Conservation (phyloP, 352 stramenopile genomes). For the Hyaloperonospora arabidopsidis region DNA sequence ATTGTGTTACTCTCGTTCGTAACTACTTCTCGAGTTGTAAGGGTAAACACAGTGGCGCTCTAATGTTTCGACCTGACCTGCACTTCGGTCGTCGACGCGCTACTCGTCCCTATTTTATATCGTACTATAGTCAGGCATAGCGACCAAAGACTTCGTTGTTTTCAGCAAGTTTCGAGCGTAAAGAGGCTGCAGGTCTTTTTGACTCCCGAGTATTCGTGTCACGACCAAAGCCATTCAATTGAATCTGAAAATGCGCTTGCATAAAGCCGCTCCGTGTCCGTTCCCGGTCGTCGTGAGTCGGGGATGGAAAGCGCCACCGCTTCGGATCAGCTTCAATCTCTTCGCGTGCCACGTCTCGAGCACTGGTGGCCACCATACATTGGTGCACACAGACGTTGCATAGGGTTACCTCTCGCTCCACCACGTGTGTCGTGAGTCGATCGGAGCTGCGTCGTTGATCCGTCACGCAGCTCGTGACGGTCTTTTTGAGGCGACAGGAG, state of each 20-base stretch:
- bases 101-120: too few species aligned
- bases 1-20: conserved; percentile 23
- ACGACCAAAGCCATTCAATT: conserved; percentile 8
- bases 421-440: conserved; percentile 15
- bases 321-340: conserved; percentile 27
- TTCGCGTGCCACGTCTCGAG: conserved; percentile 31
- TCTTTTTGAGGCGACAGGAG: conserved; percentile 46
- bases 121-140: conserved; percentile 30
- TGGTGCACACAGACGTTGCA: conserved; percentile 38
- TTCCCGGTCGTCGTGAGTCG: conserved; percentile 11
- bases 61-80: conserved; percentile 13
- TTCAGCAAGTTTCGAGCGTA: conserved; percentile 18
- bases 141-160: conserved; percentile 20
- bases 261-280: conserved; percentile 12
- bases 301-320: conserved; percentile 16
- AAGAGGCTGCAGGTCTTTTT: conserved; percentile 7
- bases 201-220: conserved; percentile 12
- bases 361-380: conserved; percentile 28
- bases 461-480: conserved; percentile 25
- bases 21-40: conserved; percentile 8
- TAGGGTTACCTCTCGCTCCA: conserved; percentile 31
- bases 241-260: conserved; percentile 10
- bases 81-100: conserved; percentile 15
- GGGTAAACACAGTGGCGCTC: background rate
- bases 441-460: conserved; percentile 16